Evolutionary conservation across 1,139 yeast genomes (phyloP), one percentile per base, ranked within the genome.

Genomic region (Eremothecium gossypii): DNA sequence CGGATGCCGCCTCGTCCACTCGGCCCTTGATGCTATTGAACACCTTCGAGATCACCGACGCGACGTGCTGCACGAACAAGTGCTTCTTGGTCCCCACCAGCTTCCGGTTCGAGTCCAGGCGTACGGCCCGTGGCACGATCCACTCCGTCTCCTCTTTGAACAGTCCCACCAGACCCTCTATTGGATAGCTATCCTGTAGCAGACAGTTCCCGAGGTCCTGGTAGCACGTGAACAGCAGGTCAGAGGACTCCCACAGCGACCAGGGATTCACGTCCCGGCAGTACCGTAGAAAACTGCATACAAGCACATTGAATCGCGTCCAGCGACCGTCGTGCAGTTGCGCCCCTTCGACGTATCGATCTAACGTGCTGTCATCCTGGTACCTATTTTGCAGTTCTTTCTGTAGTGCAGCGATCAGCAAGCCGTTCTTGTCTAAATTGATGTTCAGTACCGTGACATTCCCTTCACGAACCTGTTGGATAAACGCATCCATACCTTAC

Each of bases 231-330:
- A 58, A 57, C 13, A 60, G 49, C 26, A 57, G 37, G 39, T 58
- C 63, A 31, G 54, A 50, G 38, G 60, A 58, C 11, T 50, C 51
- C 57, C 58, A 55, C 12, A 48, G 30, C 1, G 63, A 58, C 62
- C 63, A 60, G 5, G 65, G 65, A 41, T 58, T 50, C 5, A 60
- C 49, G 42, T 58, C 60, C 30, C 55, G 34, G 34, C 61, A 56
- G 39, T 46, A 54, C 14, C 48, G 47, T 26, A 60, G 37, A 46
- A 50, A 60, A 1, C 61, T 51, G 1, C 40, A 44, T 2, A 58
- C 44, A 52, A 60, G 48, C 7, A 55, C 55, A 39, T 55, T 53
- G 33, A 58, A 57, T 30, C 65, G 43, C 8, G 59, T 51, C 63
- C 64, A 59, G 27, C 48, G 37, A 10, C 51, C 50, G 33, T 49